These are phyloP conservation scores for Cyanophora paradoxa DNA, from an alignment of 78 protist species.

Conservation along the genomic window DNA sequence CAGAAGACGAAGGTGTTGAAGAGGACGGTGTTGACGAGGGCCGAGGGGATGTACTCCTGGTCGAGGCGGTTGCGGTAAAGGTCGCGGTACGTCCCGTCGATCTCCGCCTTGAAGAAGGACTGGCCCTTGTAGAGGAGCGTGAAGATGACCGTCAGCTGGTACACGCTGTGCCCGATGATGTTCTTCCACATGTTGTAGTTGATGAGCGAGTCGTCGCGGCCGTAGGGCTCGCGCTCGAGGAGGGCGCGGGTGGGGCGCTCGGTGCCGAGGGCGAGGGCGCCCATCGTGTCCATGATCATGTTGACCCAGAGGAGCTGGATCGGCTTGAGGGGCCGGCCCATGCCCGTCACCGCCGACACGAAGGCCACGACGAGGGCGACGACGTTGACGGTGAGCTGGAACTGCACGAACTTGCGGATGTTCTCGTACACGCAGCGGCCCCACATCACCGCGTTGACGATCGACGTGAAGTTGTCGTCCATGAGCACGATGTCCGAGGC, in stretches of 20 bases:
- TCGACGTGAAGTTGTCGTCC: conserved; percentile 84
- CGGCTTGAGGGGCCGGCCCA: conserved; percentile 50
- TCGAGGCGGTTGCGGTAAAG: background rate
- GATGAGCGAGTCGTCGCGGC: conserved; percentile 17
- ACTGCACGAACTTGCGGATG: conserved; percentile 65
- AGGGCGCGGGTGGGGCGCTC: conserved; percentile 67
- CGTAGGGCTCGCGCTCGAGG: conserved; percentile 37
- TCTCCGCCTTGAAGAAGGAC: background rate
- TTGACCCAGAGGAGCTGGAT: conserved; percentile 66
- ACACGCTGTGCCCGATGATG: conserved; percentile 17
- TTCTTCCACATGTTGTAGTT: conserved; percentile 39
- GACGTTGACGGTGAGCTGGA: conserved; percentile 67
- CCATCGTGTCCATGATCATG: conserved; percentile 83
- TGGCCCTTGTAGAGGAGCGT: background rate
- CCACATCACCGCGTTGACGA: conserved; percentile 77
- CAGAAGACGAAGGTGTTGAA: conserved; percentile 10
- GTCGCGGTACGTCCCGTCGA: background rate
- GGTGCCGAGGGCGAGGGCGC: conserved; percentile 87
- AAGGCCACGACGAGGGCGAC: conserved; percentile 34
- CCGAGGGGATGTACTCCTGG: too few relatives aligned
- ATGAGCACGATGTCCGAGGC: conserved; percentile 84
- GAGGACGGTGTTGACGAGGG: conserved; percentile 20
- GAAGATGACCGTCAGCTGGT: conserved; percentile 41
- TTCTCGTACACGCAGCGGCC: conserved; percentile 62
- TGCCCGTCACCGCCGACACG: background rate